phyloP scores from a whole-genome alignment of 345 rosid species.

The Salix exigua region DNA sequence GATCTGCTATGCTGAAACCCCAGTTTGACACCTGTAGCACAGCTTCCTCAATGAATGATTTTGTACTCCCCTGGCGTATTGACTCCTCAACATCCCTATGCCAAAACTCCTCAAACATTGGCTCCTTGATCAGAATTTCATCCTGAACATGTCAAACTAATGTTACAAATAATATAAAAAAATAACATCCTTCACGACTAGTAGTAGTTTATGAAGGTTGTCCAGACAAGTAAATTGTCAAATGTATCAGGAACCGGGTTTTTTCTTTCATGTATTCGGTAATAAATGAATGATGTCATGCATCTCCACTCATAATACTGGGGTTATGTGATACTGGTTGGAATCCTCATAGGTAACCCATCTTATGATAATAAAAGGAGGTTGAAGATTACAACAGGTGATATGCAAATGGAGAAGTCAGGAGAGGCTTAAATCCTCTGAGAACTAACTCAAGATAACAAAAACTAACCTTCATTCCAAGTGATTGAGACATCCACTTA shows the following conservation, averaged over 20 bases:
- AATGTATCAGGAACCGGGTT: background rate
- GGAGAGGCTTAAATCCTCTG: background rate
- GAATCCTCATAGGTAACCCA: background rate
- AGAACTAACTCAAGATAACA: background rate
- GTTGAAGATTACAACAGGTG: background rate
- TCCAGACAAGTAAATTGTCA: background rate
- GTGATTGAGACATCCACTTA: conserved; percentile 65
- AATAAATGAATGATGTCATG: background rate
- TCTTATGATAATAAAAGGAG: background rate
- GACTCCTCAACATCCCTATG: conserved; percentile 92
- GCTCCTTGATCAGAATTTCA: conserved; percentile 46
- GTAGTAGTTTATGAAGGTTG: background rate
- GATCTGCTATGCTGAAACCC: conserved; percentile 78
- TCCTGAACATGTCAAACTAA: conserved; percentile 50
- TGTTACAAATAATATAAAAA: background rate
- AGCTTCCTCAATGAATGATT: conserved; percentile 79
- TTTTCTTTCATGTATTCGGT: background rate
- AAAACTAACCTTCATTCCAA: conserved; percentile 62
- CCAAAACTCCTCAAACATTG: conserved; percentile 68
- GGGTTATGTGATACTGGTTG: background rate
- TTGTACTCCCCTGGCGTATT: conserved; percentile 66
- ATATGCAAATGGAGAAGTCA: background rate
- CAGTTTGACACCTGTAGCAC: conserved; percentile 67
- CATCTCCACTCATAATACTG: background rate
- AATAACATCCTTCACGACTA: background rate